Evolutionary conservation across 2,329 filamentous ascomycete species (phyloP).

Genomic region (Bipolaris zeicola): DNA sequence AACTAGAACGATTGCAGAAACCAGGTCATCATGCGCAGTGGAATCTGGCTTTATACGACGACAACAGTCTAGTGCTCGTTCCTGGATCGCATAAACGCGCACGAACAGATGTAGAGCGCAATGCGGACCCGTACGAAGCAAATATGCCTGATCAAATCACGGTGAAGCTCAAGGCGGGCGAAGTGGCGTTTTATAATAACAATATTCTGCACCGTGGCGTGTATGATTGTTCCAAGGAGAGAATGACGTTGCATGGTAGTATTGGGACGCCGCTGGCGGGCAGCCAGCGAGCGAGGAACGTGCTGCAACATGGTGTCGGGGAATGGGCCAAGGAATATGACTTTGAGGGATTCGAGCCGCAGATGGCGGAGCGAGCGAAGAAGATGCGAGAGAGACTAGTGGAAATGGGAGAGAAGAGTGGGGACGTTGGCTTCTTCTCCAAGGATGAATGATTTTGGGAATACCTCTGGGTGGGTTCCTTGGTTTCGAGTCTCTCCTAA

Average conservation of each 20-base stretch:
- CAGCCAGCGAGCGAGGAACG: conserved; percentile 67
- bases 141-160: conserved; percentile 67
- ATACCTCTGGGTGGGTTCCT: no score
- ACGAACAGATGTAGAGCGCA: conserved; percentile 71
- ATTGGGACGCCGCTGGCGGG: conserved; percentile 67
- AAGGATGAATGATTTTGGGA: conserved; percentile 38
- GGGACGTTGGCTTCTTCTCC: conserved; percentile 63
- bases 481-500: no score
- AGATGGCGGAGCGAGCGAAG: conserved; percentile 64
- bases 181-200: conserved; percentile 87
- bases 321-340: conserved; percentile 67
- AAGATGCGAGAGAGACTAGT: conserved; percentile 69
- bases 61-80: conserved; percentile 73
- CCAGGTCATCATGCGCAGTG: conserved; percentile 81
- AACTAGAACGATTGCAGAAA: conserved; percentile 63
- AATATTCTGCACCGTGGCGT: conserved; percentile 80
- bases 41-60: conserved; percentile 81
- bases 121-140: conserved; percentile 68
- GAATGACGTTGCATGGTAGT: conserved; percentile 74
- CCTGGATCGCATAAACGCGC: conserved; percentile 76
- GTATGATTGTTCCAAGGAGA: conserved; percentile 64
- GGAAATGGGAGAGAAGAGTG: conserved; percentile 64
- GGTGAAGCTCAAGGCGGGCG: conserved; percentile 72
- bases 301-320: conserved; percentile 75
- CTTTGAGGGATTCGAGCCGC: conserved; percentile 64